These are phyloP conservation scores for Leccinum uliginosum DNA, from an alignment of 768 basidiomycete genomes.

Conservation along the genomic window DNA sequence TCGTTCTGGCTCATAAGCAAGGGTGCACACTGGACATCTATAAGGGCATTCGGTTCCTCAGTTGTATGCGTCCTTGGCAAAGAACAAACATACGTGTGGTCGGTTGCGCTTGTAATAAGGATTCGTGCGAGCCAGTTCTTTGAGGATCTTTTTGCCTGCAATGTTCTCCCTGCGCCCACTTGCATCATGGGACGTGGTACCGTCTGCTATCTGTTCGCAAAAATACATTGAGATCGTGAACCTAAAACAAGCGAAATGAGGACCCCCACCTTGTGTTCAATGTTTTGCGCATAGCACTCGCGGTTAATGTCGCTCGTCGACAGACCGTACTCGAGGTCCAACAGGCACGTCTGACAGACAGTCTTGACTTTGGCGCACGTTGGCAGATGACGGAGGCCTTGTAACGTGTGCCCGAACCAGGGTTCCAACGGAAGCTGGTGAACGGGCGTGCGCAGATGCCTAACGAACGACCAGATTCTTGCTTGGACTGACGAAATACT, in stretches of 20 bases:
- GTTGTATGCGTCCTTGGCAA: slow-evolving; percentile 89
- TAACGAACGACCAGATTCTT: slow-evolving; percentile 93
- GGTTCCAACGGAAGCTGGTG: slow-evolving; percentile 98
- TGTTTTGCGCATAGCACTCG: slow-evolving; percentile 91
- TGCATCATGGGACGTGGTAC: slow-evolving; percentile 59
- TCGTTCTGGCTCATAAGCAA: neutral
- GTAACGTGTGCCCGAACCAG: slow-evolving; percentile 87
- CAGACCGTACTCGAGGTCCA: slow-evolving; percentile 94
- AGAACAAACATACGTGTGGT: slow-evolving; percentile 94
- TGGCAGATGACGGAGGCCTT: slow-evolving; percentile 98
- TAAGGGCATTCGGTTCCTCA: slow-evolving; percentile 93
- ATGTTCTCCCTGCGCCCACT: slow-evolving; percentile 54
- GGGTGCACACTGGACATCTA: slow-evolving; percentile 46
- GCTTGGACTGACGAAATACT: slow-evolving; percentile 82
- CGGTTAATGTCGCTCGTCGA: slow-evolving; percentile 97
- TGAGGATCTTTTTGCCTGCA: slow-evolving; percentile 95
- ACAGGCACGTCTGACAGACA: slow-evolving; percentile 94
- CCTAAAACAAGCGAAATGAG: neutral
- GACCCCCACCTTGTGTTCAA: slow-evolving; percentile 69
- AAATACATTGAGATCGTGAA: neutral
- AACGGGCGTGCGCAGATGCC: slow-evolving; percentile 96
- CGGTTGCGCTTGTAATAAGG: slow-evolving; percentile 97
- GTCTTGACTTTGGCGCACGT: slow-evolving; percentile 94
- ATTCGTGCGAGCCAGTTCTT: slow-evolving; percentile 89
- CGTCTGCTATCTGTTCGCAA: slow-evolving; percentile 57